Base-by-base conservation (phyloP, 352 stramenopile genomes). In the Phytophthora constricta region DNA sequence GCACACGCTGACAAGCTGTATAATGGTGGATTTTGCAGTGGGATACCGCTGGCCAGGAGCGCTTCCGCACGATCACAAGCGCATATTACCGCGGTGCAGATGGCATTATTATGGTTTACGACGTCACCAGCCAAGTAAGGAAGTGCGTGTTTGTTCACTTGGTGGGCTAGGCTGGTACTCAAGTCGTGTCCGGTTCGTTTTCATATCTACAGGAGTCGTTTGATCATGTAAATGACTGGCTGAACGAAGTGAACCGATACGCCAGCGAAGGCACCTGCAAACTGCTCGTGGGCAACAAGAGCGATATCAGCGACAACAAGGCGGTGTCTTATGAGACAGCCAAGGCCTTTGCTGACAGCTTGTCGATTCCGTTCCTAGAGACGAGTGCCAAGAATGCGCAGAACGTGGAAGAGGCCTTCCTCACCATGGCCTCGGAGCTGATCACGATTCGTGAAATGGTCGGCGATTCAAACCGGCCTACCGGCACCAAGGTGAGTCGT, bases 201-300 rank as follows among this genome's bases (percentile, higher is more conserved):
- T n/a, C n/a, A n/a, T n/a, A n/a, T n/a, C n/a, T 26, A 11, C 62
- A 98, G 79, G 97, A 99, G 79, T 99, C 96, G 17, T 99, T 99
- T 76, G 97, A 99, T 78, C 98, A 99, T 80, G 97, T 99, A 25
- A 99, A 99, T 76, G 92, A 99, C 69, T 99, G 98, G 97, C 76
- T 99, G 23, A 96, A 99, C 70, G 97, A 99, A 87, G 98, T 99
- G 74, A 97, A 99, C 65, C 79, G 91, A 68, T 99, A 99, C 86
- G 97, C 97, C 14, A 98, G 90, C 58, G 96, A 99, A 81, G 98
- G 98, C 79, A 97, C 98, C 16, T 98, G 98, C 77, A 99, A 99
- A 82, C 88, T 99, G 10, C 89, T 99, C 1, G 97, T 99, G 7
- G 98, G 98, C 53, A 99, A 99, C 86, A 99, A 99, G 89, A 98